phyloP scores from a whole-genome alignment of 768 basidiomycete genomes.

The Phylloporus sp. region DNA sequence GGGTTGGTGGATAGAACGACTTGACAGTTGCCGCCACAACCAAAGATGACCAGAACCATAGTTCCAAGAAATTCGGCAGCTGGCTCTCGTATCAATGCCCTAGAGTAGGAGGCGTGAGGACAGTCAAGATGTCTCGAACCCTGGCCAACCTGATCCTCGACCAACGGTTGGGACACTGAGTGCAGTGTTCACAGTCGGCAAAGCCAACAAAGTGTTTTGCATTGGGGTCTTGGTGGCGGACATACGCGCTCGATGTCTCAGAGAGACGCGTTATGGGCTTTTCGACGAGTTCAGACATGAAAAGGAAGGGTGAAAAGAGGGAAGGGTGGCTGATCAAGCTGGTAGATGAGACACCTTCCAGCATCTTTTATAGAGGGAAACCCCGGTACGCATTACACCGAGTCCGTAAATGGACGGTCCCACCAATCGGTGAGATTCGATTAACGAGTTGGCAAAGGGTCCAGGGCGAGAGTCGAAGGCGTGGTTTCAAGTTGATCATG shows the following conservation, averaged over 20 bases:
- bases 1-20: constrained; percentile 44
- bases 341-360: background rate
- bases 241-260: constrained; percentile 16
- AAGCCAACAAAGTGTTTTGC: constrained; percentile 12
- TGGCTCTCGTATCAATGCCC: constrained; percentile 49
- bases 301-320: constrained; percentile 1
- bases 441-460: no score
- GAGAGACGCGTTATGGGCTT: constrained; percentile 17
- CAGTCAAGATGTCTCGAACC: background rate
- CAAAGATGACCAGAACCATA: constrained; percentile 55
- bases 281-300: constrained; percentile 21
- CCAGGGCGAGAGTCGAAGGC: no score
- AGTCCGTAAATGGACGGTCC: constrained; percentile 3
- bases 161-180: constrained; percentile 48
- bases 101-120: constrained; percentile 19
- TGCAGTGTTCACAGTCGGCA: constrained; percentile 32
- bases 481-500: no score
- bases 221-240: constrained; percentile 6
- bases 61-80: constrained; percentile 61
- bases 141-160: constrained; percentile 45
- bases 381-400: background rate
- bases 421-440: constrained; percentile 4
- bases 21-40: constrained; percentile 55
- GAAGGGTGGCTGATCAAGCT: background rate
- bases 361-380: constrained; percentile 21